phyloP scores from a whole-genome alignment of 78 protist genomes.

The Andalucia godoyi region DNA sequence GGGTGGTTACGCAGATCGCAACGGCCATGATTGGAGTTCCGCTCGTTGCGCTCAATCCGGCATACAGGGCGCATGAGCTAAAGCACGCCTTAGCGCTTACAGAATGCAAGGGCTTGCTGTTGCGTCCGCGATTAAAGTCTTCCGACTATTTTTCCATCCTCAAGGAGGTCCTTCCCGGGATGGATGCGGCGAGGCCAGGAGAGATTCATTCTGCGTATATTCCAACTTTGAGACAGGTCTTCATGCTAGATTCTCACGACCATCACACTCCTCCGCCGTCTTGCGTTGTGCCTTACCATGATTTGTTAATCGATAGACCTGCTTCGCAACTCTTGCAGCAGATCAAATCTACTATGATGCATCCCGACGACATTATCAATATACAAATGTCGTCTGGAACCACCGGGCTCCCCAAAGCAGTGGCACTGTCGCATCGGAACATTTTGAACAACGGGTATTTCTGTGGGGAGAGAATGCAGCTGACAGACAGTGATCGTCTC shows the following conservation, averaged over 20 bases:
- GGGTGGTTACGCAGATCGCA: constrained; percentile 42
- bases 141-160: constrained; percentile 19
- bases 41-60: constrained; percentile 57
- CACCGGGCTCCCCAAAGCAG: constrained; percentile 54
- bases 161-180: constrained; percentile 6
- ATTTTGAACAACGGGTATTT: constrained; percentile 55
- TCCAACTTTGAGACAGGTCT: constrained; percentile 14
- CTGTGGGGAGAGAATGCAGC: not conserved
- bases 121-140: constrained; percentile 9
- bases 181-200: not conserved
- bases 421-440: constrained; percentile 47
- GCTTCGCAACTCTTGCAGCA: not conserved
- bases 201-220: not conserved
- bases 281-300: not conserved
- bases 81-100: constrained; percentile 26
- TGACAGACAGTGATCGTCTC: constrained; percentile 7
- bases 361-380: constrained; percentile 29
- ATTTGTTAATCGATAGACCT: not conserved
- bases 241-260: not conserved
- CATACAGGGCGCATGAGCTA: constrained; percentile 36
- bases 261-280: not conserved
- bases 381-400: constrained; percentile 59
- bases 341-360: not conserved
- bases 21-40: constrained; percentile 36
- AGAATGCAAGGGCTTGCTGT: constrained; percentile 23